Percentiles rank a stretch among this genome's conserved stretches.
phyloP scores from a whole-genome alignment of 805 yeast genomes.

The Saturnispora hagleri region DNA sequence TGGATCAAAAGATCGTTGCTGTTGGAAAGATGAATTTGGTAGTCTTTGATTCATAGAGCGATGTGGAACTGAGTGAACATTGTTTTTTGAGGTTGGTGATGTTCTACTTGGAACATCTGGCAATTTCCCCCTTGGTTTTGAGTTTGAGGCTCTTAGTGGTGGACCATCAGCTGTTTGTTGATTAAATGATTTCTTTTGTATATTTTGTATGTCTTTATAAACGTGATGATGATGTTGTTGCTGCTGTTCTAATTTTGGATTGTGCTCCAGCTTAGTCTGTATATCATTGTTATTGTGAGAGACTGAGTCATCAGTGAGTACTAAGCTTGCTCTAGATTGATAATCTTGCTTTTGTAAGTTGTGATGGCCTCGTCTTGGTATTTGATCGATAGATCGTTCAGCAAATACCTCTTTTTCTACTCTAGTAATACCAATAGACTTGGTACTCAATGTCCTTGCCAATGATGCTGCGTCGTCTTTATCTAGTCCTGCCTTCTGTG shows the following conservation, averaged over 20 bases:
- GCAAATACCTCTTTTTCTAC: conserved; percentile 37
- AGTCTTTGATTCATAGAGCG: background rate
- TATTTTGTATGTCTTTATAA: conserved; percentile 12
- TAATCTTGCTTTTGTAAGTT: background rate
- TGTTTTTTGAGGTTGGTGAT: background rate
- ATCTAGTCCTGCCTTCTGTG: conserved; percentile 69
- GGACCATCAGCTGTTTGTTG: conserved; percentile 7
- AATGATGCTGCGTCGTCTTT: conserved; percentile 75
- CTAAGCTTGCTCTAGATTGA: conserved; percentile 10
- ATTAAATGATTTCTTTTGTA: conserved; percentile 7
- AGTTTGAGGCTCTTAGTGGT: conserved; percentile 10
- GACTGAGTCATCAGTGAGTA: conserved; percentile 9
- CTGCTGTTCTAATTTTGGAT: conserved; percentile 1
- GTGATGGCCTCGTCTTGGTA: background rate
- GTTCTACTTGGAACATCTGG: conserved; percentile 1
- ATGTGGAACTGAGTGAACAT: background rate
- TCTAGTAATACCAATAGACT: conserved; percentile 51
- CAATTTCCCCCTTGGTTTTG: conserved; percentile 7
- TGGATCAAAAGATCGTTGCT: background rate
- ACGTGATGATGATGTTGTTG: conserved; percentile 9
- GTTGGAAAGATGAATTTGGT: background rate
- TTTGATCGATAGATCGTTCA: conserved; percentile 1
- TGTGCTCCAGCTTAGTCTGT: background rate
- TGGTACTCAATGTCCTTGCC: conserved; percentile 69
- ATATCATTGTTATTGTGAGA: background rate